Evolutionary conservation across 2,329 filamentous ascomycete species (phyloP).

Genomic region (Aureobasidium melanogenum): DNA sequence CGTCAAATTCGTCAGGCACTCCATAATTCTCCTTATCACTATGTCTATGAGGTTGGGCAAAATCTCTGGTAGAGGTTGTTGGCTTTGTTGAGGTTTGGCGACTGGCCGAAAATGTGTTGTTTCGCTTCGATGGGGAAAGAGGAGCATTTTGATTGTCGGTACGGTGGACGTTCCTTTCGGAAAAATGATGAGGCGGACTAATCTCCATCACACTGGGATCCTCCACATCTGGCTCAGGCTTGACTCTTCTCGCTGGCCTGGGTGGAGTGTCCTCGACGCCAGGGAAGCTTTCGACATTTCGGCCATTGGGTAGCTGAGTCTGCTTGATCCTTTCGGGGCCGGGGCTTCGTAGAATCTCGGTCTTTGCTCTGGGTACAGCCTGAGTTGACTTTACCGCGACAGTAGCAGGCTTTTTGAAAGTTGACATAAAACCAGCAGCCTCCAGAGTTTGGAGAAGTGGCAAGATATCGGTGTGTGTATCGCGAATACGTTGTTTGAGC

Average conservation of each 20-base stretch:
- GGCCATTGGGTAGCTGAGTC: constrained; percentile 19
- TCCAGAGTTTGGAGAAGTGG: constrained; percentile 9
- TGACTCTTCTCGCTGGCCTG: not conserved
- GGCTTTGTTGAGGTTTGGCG: not conserved
- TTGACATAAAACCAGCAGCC: not conserved
- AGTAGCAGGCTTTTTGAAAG: not conserved
- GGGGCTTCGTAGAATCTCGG: not conserved
- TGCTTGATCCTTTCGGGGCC: constrained; percentile 26
- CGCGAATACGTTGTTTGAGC: constrained; percentile 8
- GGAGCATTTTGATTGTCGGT: not conserved
- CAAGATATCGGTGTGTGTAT: constrained; percentile 6
- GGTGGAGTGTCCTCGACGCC: constrained; percentile 15
- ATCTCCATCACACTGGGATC: constrained; percentile 10
- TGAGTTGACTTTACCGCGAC: constrained; percentile 23
- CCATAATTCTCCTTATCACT: constrained; percentile 4
- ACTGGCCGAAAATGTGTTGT: not conserved
- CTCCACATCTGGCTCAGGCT: not conserved
- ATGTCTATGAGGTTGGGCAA: not conserved
- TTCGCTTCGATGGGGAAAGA: not conserved
- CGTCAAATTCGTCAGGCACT: constrained; percentile 14
- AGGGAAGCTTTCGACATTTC: constrained; percentile 11
- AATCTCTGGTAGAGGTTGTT: not conserved
- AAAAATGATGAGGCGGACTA: constrained; percentile 1
- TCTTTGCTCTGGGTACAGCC: constrained; percentile 7
- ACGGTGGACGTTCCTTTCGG: not conserved